Evolutionary conservation across 2,329 filamentous ascomycete genomes (phyloP).

Genomic region (Aspergillus neotritici): DNA sequence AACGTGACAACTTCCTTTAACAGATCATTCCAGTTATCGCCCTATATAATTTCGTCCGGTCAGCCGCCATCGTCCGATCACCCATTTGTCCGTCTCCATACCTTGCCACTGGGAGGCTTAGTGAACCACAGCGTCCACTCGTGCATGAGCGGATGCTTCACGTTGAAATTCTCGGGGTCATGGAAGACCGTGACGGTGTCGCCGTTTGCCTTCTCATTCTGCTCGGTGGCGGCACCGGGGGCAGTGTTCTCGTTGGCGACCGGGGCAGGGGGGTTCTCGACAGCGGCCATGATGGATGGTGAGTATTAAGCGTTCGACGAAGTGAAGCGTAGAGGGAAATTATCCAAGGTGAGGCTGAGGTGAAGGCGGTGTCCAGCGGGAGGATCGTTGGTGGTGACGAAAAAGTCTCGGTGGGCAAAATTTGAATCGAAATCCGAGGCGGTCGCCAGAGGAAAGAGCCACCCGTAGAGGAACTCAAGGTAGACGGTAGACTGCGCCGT

Average conservation of each 20-base stretch:
- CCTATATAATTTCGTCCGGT: conserved; percentile 46
- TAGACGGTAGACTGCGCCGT: conserved; percentile 8
- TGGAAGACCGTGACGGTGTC: conserved; percentile 92
- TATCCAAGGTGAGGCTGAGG: conserved; percentile 5
- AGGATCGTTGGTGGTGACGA: conserved; percentile 10
- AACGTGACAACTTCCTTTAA: conserved; percentile 98
- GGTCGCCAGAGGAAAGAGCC: conserved; percentile 23
- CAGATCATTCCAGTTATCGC: conserved; percentile 97
- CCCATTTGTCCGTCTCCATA: conserved; percentile 37
- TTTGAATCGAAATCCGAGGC: conserved; percentile 14
- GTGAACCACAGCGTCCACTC: conserved; percentile 99
- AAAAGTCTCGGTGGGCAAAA: conserved; percentile 18
- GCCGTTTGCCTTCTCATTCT: conserved; percentile 36
- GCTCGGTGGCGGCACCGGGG: conserved; percentile 44
- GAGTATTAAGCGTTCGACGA: neutral
- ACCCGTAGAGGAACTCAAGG: conserved; percentile 10
- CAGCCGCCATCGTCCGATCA: neutral
- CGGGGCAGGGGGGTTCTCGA: conserved; percentile 31
- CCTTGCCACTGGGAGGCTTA: conserved; percentile 94
- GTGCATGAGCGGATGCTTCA: conserved; percentile 97
- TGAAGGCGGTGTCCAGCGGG: conserved; percentile 3
- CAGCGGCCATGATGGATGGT: conserved; percentile 32
- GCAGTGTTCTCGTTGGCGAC: conserved; percentile 52
- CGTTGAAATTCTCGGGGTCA: conserved; percentile 97
- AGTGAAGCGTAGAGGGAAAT: conserved; percentile 7